These are phyloP conservation scores for Datisca glomerata DNA, from an alignment of 306 rosid species.

Conservation along the genomic window DNA sequence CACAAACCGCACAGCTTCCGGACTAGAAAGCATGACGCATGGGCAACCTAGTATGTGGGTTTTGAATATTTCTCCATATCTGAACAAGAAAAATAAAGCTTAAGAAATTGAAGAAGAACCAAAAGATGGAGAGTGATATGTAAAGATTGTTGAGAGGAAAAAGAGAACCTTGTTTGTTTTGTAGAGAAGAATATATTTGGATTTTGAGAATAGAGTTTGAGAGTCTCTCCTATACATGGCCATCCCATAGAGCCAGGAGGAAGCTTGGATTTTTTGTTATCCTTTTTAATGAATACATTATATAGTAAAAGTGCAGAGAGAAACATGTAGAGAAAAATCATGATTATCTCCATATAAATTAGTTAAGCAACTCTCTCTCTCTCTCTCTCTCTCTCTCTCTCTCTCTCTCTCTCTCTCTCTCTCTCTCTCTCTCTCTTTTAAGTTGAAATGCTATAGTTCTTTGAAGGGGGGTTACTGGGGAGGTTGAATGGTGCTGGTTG, in stretches of 20 bases:
- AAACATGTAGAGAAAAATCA: neutral
- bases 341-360: neutral
- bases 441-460: neutral
- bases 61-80: conserved; percentile 20
- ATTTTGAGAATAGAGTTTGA: conserved; percentile 16
- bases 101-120: too few relatives aligned
- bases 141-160: neutral
- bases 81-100: neutral
- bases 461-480: neutral
- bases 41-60: conserved; percentile 15
- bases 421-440: neutral
- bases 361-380: neutral
- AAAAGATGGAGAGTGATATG: neutral
- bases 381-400: neutral
- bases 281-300: neutral
- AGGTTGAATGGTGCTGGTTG: too few relatives aligned
- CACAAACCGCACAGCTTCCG: conserved; percentile 15
- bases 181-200: conserved; percentile 13
- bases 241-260: conserved; percentile 23
- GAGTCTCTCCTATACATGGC: conserved; percentile 18
- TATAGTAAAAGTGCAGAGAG: neutral
- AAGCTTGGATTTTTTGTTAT: neutral
- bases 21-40: conserved; percentile 13
- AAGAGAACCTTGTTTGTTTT: conserved; percentile 8
- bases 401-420: neutral